Percentiles rank a stretch among this genome's conserved stretches.
Evolutionary conservation across 2,329 filamentous ascomycete genomes (phyloP).

Genomic region (Talaromyces atroroseus): DNA sequence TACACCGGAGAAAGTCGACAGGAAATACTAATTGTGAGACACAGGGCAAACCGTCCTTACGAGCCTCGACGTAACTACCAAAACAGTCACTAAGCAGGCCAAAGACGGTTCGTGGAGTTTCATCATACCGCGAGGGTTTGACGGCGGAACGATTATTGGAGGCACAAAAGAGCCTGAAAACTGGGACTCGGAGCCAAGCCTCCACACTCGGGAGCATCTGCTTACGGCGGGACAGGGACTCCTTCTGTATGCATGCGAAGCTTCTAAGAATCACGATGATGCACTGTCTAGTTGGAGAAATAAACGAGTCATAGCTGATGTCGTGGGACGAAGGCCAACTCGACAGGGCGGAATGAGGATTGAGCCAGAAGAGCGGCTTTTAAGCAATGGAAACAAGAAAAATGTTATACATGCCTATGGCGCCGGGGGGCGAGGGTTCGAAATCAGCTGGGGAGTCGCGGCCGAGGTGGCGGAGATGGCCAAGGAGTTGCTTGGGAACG

Average conservation of each 20-base stretch:
- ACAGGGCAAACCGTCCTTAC: slow-evolving; percentile 46
- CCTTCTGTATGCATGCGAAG: slow-evolving; percentile 34
- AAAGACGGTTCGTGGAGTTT: slow-evolving; percentile 60
- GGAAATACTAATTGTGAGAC: neutral
- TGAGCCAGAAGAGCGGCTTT: slow-evolving; percentile 41
- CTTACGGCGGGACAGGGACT: slow-evolving; percentile 39
- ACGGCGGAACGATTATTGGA: slow-evolving; percentile 61
- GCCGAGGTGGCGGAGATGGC: slow-evolving; percentile 37
- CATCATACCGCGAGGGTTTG: slow-evolving; percentile 55
- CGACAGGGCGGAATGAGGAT: slow-evolving; percentile 47
- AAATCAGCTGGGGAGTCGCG: slow-evolving; percentile 57
- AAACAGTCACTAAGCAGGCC: slow-evolving; percentile 53
- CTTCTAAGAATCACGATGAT: slow-evolving; percentile 12
- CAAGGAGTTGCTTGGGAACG: neutral
- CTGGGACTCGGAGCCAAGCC: slow-evolving; percentile 49
- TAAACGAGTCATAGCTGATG: slow-evolving; percentile 36
- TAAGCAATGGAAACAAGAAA: slow-evolving; percentile 14
- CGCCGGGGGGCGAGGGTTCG: slow-evolving; percentile 55
- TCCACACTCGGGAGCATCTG: slow-evolving; percentile 44
- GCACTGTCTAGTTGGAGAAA: slow-evolving; percentile 31
- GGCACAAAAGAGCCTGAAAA: slow-evolving; percentile 60
- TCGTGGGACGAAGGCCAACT: slow-evolving; percentile 42
- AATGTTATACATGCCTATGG: slow-evolving; percentile 53
- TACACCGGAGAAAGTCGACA: neutral
- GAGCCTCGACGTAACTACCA: slow-evolving; percentile 25